Evolutionary conservation across 1,284 basidiomycete genomes (phyloP).

Genomic region (Naganishia liquefaciens): DNA sequence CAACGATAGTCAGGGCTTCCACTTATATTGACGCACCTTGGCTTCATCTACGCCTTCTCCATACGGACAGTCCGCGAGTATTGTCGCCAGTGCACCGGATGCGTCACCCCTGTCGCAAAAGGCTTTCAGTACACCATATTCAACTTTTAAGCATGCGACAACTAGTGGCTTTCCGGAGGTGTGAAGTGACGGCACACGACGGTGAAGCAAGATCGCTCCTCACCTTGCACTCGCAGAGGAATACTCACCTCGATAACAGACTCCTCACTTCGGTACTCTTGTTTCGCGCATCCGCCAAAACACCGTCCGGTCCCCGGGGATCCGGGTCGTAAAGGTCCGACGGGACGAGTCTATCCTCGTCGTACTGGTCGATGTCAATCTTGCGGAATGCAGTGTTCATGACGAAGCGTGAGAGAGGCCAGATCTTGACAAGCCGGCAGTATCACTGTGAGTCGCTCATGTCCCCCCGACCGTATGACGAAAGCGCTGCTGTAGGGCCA

Average conservation of each 20-base stretch:
- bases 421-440: background rate
- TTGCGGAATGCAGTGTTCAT: conserved; percentile 82
- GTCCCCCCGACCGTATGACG: no score
- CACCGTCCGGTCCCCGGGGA: conserved; percentile 72
- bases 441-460: no score
- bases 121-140: background rate
- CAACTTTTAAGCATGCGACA: no score
- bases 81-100: conserved; percentile 66
- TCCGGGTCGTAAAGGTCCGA: conserved; percentile 85
- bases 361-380: conserved; percentile 85
- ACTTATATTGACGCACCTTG: conserved; percentile 62
- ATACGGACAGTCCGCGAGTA: conserved; percentile 77
- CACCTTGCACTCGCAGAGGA: no score
- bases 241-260: conserved; percentile 68
- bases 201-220: background rate
- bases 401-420: conserved; percentile 32
- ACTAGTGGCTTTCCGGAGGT: background rate
- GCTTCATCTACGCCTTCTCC: conserved; percentile 82
- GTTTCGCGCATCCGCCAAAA: conserved; percentile 72
- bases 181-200: background rate
- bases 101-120: conserved; percentile 65
- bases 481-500: no score
- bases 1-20: background rate
- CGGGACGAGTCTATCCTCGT: conserved; percentile 85
- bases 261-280: conserved; percentile 73